Conservation (phyloP, 2,329 filamentous ascomycete genomes). For the Pezicula carpinea region DNA sequence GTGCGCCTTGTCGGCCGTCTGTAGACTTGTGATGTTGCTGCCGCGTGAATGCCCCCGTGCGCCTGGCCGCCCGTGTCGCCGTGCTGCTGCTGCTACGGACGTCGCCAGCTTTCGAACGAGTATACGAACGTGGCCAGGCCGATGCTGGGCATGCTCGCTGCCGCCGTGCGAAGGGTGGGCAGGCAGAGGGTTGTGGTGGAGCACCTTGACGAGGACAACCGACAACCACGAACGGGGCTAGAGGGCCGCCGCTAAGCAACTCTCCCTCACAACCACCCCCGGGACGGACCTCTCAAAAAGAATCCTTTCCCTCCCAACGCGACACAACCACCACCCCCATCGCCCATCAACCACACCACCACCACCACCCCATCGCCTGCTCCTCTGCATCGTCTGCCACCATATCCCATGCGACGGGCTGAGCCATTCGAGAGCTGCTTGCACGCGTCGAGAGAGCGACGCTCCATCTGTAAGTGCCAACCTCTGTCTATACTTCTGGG, state of each 20-base stretch:
- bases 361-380: constrained; percentile 20
- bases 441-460: constrained; percentile 24
- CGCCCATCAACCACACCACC: constrained; percentile 16
- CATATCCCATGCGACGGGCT: constrained; percentile 24
- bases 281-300: no score
- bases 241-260: no score
- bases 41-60: no score
- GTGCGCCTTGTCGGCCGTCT: background rate
- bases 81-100: background rate
- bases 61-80: no score
- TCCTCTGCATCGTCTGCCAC: constrained; percentile 24
- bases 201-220: background rate
- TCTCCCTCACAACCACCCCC: no score
- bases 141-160: background rate
- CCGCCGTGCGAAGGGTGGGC: background rate
- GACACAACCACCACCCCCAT: constrained; percentile 18
- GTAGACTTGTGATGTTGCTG: background rate
- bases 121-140: constrained; percentile 1
- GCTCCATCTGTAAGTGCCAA: constrained; percentile 20
- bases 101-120: background rate
- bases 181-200: background rate
- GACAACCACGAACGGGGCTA: no score
- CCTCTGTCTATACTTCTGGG: constrained; percentile 11
- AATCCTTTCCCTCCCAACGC: constrained; percentile 19
- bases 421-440: constrained; percentile 14